These are phyloP conservation scores for Solanum chiquidenum DNA, from an alignment of 257 asterid species.

Conservation along the genomic window DNA sequence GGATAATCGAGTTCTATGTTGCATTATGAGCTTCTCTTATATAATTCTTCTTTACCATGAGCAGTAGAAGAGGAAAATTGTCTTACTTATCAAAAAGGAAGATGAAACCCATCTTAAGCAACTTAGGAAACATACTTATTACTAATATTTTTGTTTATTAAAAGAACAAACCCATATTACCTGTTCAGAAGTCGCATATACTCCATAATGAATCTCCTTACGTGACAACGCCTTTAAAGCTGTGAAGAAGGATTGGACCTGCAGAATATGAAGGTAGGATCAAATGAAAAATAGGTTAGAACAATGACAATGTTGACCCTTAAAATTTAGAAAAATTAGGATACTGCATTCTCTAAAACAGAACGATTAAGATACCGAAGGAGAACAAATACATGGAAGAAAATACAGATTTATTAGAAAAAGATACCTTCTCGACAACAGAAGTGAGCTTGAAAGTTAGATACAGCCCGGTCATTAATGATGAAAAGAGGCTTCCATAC, in stretches of 20 bases:
- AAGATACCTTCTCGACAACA: slow-evolving; percentile 76
- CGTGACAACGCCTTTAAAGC: slow-evolving; percentile 64
- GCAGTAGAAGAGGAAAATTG: not conserved
- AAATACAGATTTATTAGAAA: not conserved
- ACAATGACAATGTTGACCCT: not conserved
- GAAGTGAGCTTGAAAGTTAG: slow-evolving; percentile 89
- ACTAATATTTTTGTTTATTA: not conserved
- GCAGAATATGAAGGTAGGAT: slow-evolving; percentile 4
- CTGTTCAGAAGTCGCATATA: slow-evolving; percentile 84
- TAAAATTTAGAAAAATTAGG: not conserved
- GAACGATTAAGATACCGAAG: not conserved
- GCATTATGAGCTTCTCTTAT: not conserved
- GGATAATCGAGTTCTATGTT: not conserved
- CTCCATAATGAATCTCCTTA: slow-evolving; percentile 73
- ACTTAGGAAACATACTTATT: not conserved
- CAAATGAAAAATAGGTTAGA: not conserved
- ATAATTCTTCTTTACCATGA: not conserved
- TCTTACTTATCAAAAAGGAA: not conserved
- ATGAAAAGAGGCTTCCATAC: slow-evolving; percentile 85
- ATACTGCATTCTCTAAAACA: not conserved
- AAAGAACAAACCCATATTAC: slow-evolving; percentile 14
- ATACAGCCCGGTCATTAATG: slow-evolving; percentile 78
- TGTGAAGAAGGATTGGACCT: slow-evolving; percentile 62
- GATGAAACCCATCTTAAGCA: not conserved
- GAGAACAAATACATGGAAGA: not conserved